Evolutionary conservation across 2,329 filamentous ascomycete genomes (phyloP).

Genomic region (Diaporthe citri): DNA sequence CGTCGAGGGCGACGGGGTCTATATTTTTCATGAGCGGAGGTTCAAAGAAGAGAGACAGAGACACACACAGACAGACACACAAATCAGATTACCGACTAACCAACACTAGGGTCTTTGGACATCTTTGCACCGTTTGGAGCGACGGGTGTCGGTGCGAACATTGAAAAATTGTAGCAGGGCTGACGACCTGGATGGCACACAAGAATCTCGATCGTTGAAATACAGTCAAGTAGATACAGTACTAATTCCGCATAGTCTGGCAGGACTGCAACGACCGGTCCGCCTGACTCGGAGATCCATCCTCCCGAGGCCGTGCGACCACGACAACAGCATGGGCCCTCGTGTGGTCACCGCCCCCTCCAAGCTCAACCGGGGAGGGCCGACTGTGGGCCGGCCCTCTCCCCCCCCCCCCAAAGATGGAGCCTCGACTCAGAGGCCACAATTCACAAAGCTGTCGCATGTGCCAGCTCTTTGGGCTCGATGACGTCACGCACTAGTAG

Average conservation of each 20-base stretch:
- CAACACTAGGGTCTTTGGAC: not conserved
- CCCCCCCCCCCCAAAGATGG: not conserved
- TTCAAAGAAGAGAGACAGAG: not conserved
- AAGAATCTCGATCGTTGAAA: not conserved
- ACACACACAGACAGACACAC: constrained; percentile 2
- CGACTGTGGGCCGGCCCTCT: constrained; percentile 1
- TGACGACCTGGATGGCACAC: not conserved
- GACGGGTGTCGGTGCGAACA: not conserved
- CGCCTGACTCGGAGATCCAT: constrained; percentile 9
- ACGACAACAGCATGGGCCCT: constrained; percentile 2
- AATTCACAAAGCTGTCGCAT: not conserved
- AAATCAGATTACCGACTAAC: not conserved
- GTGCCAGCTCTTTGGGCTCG: constrained; percentile 14
- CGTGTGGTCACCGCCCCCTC: constrained; percentile 13
- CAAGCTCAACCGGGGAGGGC: constrained; percentile 11
- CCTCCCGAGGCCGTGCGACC: not conserved
- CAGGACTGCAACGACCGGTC: not conserved
- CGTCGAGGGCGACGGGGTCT: not conserved
- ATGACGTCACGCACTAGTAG: constrained; percentile 14
- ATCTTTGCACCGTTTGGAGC: not conserved
- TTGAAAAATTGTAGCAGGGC: not conserved
- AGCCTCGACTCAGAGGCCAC: constrained; percentile 14
- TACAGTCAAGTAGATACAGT: not conserved
- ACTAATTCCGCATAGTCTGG: not conserved
- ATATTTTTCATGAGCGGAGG: not conserved